Evolutionary conservation across 2,329 filamentous ascomycete species (phyloP).

Genomic region (Monilinia polystroma): DNA sequence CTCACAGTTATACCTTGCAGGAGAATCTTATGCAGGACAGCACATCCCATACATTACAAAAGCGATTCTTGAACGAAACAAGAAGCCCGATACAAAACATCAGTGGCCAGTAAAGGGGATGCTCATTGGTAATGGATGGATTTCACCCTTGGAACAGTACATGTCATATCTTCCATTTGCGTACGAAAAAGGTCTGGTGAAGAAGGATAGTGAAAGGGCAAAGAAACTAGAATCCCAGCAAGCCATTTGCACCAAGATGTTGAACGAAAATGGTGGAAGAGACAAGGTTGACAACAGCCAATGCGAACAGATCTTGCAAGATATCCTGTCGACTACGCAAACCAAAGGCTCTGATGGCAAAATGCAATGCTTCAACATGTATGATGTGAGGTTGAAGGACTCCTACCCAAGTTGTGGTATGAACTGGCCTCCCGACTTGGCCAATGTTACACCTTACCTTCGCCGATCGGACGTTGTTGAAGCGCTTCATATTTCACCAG

Average conservation of each 20-base stretch:
- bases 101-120: constrained; percentile 81
- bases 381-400: constrained; percentile 86
- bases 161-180: constrained; percentile 79
- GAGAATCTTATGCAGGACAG: constrained; percentile 95
- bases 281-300: constrained; percentile 63
- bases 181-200: constrained; percentile 71
- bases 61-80: constrained; percentile 85
- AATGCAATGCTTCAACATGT: constrained; percentile 83
- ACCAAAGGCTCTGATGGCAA: constrained; percentile 53
- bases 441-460: constrained; percentile 76
- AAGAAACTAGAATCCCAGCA: constrained; percentile 67
- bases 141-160: constrained; percentile 87
- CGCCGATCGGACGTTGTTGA: constrained; percentile 73
- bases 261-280: constrained; percentile 58
- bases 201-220: constrained; percentile 62
- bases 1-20: constrained; percentile 80
- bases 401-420: constrained; percentile 83
- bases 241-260: constrained; percentile 61
- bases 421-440: constrained; percentile 94
- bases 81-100: constrained; percentile 48
- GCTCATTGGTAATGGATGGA: constrained; percentile 97
- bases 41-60: constrained; percentile 97
- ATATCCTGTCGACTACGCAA: constrained; percentile 66
- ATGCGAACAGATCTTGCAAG: constrained; percentile 76
- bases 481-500: constrained; percentile 78